These are phyloP conservation scores for Anisogramma anomala DNA, from an alignment of 2,329 filamentous ascomycete genomes.

Conservation along the genomic window DNA sequence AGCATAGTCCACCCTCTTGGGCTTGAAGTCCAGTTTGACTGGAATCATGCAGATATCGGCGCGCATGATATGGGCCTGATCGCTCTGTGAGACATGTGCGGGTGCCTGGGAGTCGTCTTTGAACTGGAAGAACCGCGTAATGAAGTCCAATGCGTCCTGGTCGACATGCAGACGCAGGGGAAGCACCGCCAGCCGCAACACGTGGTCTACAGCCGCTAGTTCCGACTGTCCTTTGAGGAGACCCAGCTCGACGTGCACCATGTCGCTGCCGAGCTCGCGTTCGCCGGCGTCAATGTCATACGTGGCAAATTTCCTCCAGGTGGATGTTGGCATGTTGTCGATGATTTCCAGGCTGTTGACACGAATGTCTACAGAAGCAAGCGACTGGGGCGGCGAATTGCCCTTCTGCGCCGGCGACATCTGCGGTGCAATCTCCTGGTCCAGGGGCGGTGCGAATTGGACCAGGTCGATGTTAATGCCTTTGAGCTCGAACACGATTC, in stretches of 20 bases:
- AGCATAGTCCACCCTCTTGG: constrained; percentile 92
- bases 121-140: constrained; percentile 96
- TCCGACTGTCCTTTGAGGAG: constrained; percentile 79
- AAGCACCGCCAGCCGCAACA: constrained; percentile 66
- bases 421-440: constrained; percentile 30
- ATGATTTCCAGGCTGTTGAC: constrained; percentile 80
- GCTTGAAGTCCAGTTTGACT: constrained; percentile 87
- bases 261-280: constrained; percentile 73
- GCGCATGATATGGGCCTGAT: constrained; percentile 78
- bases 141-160: constrained; percentile 93
- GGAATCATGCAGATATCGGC: constrained; percentile 76
- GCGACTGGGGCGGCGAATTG: constrained; percentile 55
- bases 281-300: constrained; percentile 83
- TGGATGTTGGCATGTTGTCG: constrained; percentile 87
- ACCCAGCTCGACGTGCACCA: constrained; percentile 80
- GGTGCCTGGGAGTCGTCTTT: constrained; percentile 59
- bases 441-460: constrained; percentile 51
- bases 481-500: constrained; percentile 87
- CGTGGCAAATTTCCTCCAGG: constrained; percentile 96
- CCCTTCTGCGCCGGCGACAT: constrained; percentile 60
- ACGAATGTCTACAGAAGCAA: constrained; percentile 77
- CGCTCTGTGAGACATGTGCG: constrained; percentile 48
- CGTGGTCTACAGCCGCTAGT: constrained; percentile 78
- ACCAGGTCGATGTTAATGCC: constrained; percentile 75
- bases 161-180: constrained; percentile 89